Percentiles rank a stretch among this genome's conserved stretches.
Conservation (phyloP, 2,329 filamentous ascomycete genomes). For the Microdochium paspali region DNA sequence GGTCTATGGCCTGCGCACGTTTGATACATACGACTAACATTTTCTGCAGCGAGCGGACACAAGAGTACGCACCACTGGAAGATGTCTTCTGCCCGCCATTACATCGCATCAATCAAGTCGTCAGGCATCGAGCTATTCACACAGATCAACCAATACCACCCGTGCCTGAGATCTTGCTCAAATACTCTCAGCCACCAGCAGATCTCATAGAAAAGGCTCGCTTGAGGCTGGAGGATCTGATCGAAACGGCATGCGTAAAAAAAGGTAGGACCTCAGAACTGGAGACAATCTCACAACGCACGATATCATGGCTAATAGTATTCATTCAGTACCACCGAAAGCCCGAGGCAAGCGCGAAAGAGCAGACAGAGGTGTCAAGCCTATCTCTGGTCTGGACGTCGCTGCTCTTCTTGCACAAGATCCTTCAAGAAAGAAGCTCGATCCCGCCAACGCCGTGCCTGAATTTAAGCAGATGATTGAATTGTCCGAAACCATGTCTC, state of each 20-base stretch:
- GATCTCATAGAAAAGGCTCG: slow-evolving; percentile 51
- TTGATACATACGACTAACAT: slow-evolving; percentile 18
- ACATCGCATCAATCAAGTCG: slow-evolving; percentile 81
- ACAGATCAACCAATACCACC: slow-evolving; percentile 55
- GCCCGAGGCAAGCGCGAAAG: slow-evolving; percentile 65
- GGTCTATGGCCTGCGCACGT: slow-evolving; percentile 10
- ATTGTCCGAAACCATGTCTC: slow-evolving; percentile 46
- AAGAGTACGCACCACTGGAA: slow-evolving; percentile 68
- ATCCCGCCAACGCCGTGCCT: slow-evolving; percentile 68
- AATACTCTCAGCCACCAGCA: slow-evolving; percentile 64
- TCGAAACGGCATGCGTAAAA: slow-evolving; percentile 69
- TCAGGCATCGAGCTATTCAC: slow-evolving; percentile 73
- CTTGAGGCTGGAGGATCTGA: slow-evolving; percentile 52
- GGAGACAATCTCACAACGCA: too few species aligned
- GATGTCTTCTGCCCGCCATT: slow-evolving; percentile 77
- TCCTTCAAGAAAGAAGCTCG: slow-evolving; percentile 27
- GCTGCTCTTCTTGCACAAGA: slow-evolving; percentile 56
- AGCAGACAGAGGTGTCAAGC: slow-evolving; percentile 44
- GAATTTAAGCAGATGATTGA: slow-evolving; percentile 78
- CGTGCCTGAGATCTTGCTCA: slow-evolving; percentile 54
- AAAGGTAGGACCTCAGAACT: slow-evolving; percentile 44
- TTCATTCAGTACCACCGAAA: slow-evolving; percentile 60
- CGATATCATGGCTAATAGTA: slow-evolving; percentile 10
- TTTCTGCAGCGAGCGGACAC: slow-evolving; percentile 15
- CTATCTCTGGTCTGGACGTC: slow-evolving; percentile 82